phyloP scores from a whole-genome alignment of 352 stramenopile genomes.

The Globisporangium okanoganense region DNA sequence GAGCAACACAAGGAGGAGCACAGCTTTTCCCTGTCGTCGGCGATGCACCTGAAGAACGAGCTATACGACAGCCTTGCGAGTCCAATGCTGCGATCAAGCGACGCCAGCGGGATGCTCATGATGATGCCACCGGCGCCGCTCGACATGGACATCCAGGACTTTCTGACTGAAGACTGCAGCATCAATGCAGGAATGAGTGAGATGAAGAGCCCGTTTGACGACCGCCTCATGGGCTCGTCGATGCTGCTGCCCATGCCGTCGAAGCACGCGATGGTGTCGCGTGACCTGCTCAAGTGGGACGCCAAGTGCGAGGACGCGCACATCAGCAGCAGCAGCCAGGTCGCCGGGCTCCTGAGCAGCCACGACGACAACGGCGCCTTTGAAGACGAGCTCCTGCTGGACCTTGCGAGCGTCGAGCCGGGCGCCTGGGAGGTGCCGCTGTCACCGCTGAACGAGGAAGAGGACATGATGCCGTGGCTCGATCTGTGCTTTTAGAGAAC shows the following conservation, averaged over 20 bases:
- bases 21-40: conserved; percentile 30
- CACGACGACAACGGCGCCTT: conserved; percentile 40
- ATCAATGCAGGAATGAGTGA: conserved; percentile 45
- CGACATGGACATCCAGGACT: conserved; percentile 78
- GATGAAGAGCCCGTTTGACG: conserved; percentile 36
- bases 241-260: conserved; percentile 26
- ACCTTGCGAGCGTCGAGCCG: conserved; percentile 69
- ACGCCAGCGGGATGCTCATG: conserved; percentile 12
- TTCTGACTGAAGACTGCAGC: conserved; percentile 72
- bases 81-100: conserved; percentile 24
- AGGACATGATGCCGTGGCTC: conserved; percentile 83
- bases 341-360: conserved; percentile 19
- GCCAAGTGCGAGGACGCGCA: conserved; percentile 21
- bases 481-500: conserved; percentile 73
- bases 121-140: conserved; percentile 22
- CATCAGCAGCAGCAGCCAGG: conserved; percentile 18
- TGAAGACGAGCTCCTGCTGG: conserved; percentile 66
- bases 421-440: conserved; percentile 77
- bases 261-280: conserved; percentile 57
- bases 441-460: conserved; percentile 77
- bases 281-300: conserved; percentile 70
- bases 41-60: conserved; percentile 47
- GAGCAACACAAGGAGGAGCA: conserved; percentile 32
- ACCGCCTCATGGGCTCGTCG: conserved; percentile 24
- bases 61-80: conserved; percentile 22